phyloP scores from a whole-genome alignment of 1,284 basidiomycete species.

The Ganoderma multipileum region DNA sequence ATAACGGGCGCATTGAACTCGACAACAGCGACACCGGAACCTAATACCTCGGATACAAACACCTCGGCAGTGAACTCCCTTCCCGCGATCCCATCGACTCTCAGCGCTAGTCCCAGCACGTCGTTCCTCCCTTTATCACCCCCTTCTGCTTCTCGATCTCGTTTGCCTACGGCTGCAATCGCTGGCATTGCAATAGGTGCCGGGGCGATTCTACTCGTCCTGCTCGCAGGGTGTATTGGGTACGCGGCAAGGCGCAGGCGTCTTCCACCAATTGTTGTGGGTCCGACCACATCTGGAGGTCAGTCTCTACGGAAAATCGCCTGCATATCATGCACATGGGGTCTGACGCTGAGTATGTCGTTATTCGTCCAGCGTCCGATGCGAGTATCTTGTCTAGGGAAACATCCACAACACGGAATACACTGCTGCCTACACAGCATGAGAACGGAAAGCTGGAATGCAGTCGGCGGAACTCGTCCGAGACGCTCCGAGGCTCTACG shows the following conservation, averaged over 20 bases:
- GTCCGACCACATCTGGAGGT: not conserved
- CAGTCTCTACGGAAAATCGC: not conserved
- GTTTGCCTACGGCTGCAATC: not conserved
- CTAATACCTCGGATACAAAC: not conserved
- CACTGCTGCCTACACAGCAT: not conserved
- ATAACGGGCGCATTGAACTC: not conserved
- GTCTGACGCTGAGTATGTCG: not conserved
- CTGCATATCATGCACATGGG: not conserved
- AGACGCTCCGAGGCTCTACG: no score
- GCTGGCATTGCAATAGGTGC: not conserved
- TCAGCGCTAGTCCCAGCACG: not conserved
- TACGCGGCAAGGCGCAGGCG: not conserved
- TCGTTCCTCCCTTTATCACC: not conserved
- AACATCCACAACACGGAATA: not conserved
- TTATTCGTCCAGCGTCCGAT: not conserved
- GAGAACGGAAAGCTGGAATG: not conserved
- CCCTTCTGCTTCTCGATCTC: not conserved
- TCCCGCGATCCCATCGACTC: not conserved
- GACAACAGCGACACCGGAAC: not conserved
- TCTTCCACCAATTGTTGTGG: not conserved
- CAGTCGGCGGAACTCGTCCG: not conserved
- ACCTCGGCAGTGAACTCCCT: not conserved
- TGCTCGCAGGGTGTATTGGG: not conserved
- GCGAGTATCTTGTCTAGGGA: not conserved
- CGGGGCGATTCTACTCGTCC: not conserved